Evolutionary conservation across 768 basidiomycete species (phyloP).

Genomic region (Hericium alpestre): DNA sequence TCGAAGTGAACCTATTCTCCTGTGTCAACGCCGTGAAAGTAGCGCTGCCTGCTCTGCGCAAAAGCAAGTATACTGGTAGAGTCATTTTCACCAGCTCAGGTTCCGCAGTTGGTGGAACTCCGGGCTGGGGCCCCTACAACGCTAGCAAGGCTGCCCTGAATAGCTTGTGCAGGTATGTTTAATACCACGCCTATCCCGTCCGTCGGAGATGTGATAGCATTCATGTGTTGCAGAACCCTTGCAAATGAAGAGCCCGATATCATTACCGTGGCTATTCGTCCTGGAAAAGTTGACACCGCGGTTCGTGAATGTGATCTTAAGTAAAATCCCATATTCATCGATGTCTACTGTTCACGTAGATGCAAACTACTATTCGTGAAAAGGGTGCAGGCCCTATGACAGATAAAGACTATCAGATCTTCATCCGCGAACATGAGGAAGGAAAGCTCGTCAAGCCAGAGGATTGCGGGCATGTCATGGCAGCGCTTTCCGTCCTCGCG

Average conservation of each 20-base stretch:
- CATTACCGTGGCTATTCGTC: slow-evolving; percentile 66
- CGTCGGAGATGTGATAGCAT: no score
- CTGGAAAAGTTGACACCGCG: slow-evolving; percentile 78
- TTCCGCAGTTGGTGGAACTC: slow-evolving; percentile 53
- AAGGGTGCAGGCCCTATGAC: slow-evolving; percentile 45
- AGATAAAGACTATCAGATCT: slow-evolving; percentile 41
- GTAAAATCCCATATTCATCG: slow-evolving; percentile 70
- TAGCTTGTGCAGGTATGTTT: slow-evolving; percentile 38
- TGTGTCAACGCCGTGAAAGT: slow-evolving; percentile 59
- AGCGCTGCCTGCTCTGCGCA: slow-evolving; percentile 59
- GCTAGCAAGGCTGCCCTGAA: slow-evolving; percentile 86
- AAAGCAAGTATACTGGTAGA: slow-evolving; percentile 45
- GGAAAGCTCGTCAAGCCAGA: slow-evolving; percentile 71
- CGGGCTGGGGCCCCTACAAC: slow-evolving; percentile 76
- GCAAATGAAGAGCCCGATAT: slow-evolving; percentile 75
- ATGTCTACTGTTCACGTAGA: slow-evolving; percentile 31
- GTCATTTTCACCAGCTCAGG: slow-evolving; percentile 84
- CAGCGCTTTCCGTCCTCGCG: slow-evolving; percentile 59
- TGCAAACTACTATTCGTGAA: slow-evolving; percentile 53
- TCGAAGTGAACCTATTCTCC: slow-evolving; percentile 86
- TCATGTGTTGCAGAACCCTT: slow-evolving; percentile 46
- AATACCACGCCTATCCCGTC: background rate
- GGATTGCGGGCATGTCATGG: slow-evolving; percentile 69
- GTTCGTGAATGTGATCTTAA: slow-evolving; percentile 37
- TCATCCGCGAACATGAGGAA: slow-evolving; percentile 44